phyloP scores from a whole-genome alignment of 2,329 filamentous ascomycete species.

The Arthrocladium fulminans region DNA sequence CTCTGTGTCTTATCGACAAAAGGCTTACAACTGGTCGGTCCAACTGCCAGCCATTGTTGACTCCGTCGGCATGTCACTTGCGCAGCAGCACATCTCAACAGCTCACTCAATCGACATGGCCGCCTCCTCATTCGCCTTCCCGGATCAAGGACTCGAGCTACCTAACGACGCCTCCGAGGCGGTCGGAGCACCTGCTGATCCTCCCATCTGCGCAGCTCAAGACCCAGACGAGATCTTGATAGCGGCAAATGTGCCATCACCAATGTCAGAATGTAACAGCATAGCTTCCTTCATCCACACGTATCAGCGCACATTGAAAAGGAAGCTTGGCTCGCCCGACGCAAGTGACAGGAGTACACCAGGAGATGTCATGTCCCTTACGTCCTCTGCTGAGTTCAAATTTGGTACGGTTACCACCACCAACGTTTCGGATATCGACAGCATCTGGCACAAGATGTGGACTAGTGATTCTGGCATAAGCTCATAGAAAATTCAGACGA shows the following conservation, averaged over 20 bases:
- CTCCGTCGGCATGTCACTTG: slow-evolving; percentile 6
- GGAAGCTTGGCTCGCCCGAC: background rate
- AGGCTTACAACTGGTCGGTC: background rate
- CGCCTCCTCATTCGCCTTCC: background rate
- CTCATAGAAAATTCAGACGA: no score
- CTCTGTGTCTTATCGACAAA: slow-evolving; percentile 5
- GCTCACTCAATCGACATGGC: background rate
- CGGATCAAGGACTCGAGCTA: background rate
- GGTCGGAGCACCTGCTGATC: background rate
- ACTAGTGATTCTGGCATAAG: no score
- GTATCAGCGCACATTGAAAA: slow-evolving; percentile 2
- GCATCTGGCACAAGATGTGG: slow-evolving; percentile 5
- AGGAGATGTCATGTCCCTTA: slow-evolving; percentile 6
- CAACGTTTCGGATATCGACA: slow-evolving; percentile 1
- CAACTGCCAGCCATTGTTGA: slow-evolving; percentile 8
- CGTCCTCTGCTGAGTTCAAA: slow-evolving; percentile 4
- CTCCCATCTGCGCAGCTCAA: background rate
- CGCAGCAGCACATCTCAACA: background rate
- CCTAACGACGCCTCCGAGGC: background rate
- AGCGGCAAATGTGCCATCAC: background rate
- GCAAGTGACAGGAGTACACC: slow-evolving; percentile 6
- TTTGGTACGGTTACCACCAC: background rate
- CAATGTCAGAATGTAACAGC: slow-evolving; percentile 3
- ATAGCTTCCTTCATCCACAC: slow-evolving; percentile 8
- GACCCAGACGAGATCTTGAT: background rate